Percentiles rank a stretch among this genome's conserved stretches.
Evolutionary conservation across 2,329 filamentous ascomycete species (phyloP).

Genomic region (Fusarium tupiense): DNA sequence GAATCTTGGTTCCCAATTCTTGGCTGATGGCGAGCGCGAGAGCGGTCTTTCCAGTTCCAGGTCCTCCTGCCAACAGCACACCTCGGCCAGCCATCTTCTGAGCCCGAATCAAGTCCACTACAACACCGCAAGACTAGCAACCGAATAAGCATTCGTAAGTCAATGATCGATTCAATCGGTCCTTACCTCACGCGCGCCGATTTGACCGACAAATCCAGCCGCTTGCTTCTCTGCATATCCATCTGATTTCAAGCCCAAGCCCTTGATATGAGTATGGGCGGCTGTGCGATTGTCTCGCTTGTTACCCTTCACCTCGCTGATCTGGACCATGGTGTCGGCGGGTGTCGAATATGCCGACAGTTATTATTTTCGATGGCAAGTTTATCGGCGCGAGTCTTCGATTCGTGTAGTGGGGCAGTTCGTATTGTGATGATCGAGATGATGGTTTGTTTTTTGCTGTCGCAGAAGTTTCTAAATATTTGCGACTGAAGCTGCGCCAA

Average conservation of each 20-base stretch:
- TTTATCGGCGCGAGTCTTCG: constrained; percentile 6
- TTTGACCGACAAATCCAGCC: constrained; percentile 90
- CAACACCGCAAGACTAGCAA: constrained; percentile 85
- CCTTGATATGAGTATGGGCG: constrained; percentile 97
- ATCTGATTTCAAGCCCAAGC: constrained; percentile 86
- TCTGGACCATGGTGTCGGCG: constrained; percentile 77
- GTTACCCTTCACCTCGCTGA: constrained; percentile 94
- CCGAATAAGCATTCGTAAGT: constrained; percentile 28
- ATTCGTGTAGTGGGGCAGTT: constrained; percentile 2
- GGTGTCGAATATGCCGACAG: constrained; percentile 34
- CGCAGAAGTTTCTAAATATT: constrained; percentile 47
- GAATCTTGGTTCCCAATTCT: constrained; percentile 96
- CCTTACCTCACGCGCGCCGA: constrained; percentile 83
- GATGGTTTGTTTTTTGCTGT: constrained; percentile 27
- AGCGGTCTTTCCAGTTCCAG: constrained; percentile 96
- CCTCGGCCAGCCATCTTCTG: constrained; percentile 98
- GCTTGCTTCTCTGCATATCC: constrained; percentile 83
- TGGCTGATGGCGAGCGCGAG: constrained; percentile 95
- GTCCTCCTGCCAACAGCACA: constrained; percentile 91
- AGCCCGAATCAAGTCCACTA: constrained; percentile 93
- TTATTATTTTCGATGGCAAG: not conserved
- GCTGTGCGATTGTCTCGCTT: constrained; percentile 95
- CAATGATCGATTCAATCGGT: not conserved
- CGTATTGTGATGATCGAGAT: constrained; percentile 13
- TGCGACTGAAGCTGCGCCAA: constrained; percentile 47